Evolutionary conservation across 208 protist species (phyloP).

Genomic region (Trypanosoma avium): DNA sequence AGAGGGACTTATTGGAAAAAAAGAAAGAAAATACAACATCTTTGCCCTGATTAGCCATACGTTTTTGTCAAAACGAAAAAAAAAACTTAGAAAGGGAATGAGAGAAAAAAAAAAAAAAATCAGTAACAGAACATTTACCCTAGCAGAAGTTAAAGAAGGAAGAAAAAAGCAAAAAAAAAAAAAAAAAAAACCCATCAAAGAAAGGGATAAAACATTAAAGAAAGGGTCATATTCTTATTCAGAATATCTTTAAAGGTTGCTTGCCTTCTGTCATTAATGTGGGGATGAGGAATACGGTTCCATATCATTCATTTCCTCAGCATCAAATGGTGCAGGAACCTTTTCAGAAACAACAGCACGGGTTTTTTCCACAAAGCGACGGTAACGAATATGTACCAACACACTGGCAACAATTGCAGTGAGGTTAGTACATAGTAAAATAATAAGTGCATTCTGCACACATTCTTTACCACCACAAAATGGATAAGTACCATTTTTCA

Average conservation of each 20-base stretch:
- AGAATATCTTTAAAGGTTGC: too few species aligned
- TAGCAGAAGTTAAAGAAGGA: too few species aligned
- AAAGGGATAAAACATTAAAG: background rate
- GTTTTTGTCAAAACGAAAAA: constrained; percentile 17
- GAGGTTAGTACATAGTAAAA: constrained; percentile 26
- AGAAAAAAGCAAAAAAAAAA: constrained; percentile 8
- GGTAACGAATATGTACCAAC: constrained; percentile 33
- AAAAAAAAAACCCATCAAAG: constrained; percentile 4
- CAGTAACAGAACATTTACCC: too few species aligned
- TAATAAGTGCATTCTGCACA: constrained; percentile 33
- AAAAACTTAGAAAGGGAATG: too few species aligned
- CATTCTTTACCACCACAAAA: constrained; percentile 37
- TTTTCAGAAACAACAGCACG: background rate
- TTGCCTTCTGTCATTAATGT: background rate
- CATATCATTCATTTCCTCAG: background rate
- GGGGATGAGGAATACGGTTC: background rate
- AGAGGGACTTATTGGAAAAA: background rate
- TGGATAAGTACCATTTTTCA: constrained; percentile 15
- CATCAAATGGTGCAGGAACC: background rate
- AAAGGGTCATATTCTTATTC: too few species aligned
- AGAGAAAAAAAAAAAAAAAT: too few species aligned
- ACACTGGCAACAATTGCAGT: constrained; percentile 22
- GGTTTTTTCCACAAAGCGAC: constrained; percentile 23
- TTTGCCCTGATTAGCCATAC: too few species aligned
- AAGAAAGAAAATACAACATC: constrained; percentile 20